Base-by-base conservation (phyloP, 2,329 filamentous ascomycete genomes). In the Arthrobotrys iridis region DNA sequence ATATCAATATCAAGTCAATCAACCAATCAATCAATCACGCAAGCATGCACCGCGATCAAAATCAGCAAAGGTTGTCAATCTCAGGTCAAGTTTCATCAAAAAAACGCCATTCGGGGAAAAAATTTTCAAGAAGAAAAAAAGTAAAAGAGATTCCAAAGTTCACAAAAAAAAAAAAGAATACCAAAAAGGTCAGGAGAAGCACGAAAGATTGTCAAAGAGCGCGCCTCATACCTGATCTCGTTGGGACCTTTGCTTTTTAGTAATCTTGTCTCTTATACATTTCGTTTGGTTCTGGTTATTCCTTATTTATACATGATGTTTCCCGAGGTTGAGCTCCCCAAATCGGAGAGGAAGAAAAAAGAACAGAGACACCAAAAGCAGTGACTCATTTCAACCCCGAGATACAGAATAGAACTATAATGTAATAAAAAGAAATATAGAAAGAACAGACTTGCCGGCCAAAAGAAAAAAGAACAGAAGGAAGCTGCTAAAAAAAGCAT, bases 291-390 rank as follows among this genome's bases (percentile, higher is more conserved):
- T 66, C 43, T 64, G 48, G 30, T 62, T 58, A 55, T 75, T 67
- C 55, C 45, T 67, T 75, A 75, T 75, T 75, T 75, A 75, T 75
- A 75, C 71, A 75, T 75, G 71, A 67, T 75, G 55, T 70, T 70
- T 70, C 55, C 71, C 58, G 13, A 40, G n/a, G 20, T 24, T 28
- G 46, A 48, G 15, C 41, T 28, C 48, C 15, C 28, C 46, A 45
- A 63, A 28, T n/a, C 20, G 40, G 33, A 46, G 45, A 55, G 40
- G 13, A 40, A 22, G 40, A 43, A 37, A 59, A 50, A 37, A 41
- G 15, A n/a, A n/a, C n/a, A n/a, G n/a, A 26, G 45, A 5, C 15
- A 59, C 52, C 10, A n/a, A 58, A 41, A 40, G n/a, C n/a, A 15
- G 50, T 57, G 30, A 48, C 40, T 41, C 43, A 50, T 58, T 28